Evolutionary conservation across 2,329 filamentous ascomycete species (phyloP), one percentile per base, ranked within the genome.

Genomic region (Leptoxyphium fumago): DNA sequence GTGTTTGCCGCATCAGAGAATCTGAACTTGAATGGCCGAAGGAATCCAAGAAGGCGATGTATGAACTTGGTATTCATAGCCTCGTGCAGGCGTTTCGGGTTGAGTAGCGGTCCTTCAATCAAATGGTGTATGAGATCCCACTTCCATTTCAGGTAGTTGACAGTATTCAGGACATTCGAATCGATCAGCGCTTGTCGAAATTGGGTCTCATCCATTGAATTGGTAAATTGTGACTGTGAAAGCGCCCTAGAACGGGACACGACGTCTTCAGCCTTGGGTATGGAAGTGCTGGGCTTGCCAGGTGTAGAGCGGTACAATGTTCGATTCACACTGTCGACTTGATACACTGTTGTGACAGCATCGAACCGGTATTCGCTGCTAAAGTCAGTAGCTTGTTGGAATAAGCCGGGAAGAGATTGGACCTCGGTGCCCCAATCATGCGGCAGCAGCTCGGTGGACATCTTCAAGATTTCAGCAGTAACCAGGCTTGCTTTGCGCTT

Each of bases 1-100:
- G 87, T 94, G 59, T 86, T 96, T 52, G 84, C 81, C 38, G 91
- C 75, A 53, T 93, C 84, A 0, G 88, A 85, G 55, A 96, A 98
- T 50, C 87, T 82, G 60, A 87, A 93, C 60, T 98, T 98, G 68
- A 98, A 98, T 1, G 91, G 91, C 10, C 91, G 77, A 60, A 94
- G 94, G 60, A 98, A 98, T 47, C 87, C 91, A 61, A 95, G 79
- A 46, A 98, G 73, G 9, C 93, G 75, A 66, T 96, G 95, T 55
- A 96, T 82, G 57, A 96, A 98, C 60, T 96, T 96, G 2, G 88
- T 94, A 1, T 83, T 87, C 59, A 94, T 84, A 0, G 89, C 89
- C 63, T 98, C 91, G 53, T 95, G 89, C 4, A 98, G 72, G 10
- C 91, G 76, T 62, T 94, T 95, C 1, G 88, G 82, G 51, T 87